A percentile compares a stretch with the other conserved stretches of the same genome.
phyloP scores from a whole-genome alignment of 2,329 filamentous ascomycete genomes.

The Diaporthe longicolla region DNA sequence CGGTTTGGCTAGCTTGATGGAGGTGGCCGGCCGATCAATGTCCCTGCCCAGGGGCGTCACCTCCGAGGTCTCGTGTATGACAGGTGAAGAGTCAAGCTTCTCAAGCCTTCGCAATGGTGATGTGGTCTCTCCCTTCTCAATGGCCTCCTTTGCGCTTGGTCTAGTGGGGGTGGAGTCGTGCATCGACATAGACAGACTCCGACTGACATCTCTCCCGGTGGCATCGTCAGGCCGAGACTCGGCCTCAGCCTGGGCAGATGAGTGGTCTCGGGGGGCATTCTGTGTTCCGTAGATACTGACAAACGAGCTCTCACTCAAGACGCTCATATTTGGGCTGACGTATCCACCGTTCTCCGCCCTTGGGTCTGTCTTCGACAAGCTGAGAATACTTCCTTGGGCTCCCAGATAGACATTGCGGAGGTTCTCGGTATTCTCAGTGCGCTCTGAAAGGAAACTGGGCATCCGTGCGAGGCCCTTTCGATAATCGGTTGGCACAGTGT shows the following conservation, averaged over 20 bases:
- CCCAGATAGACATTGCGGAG: constrained; percentile 72
- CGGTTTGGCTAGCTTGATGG: constrained; percentile 24
- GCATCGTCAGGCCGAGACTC: constrained; percentile 61
- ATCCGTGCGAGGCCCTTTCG: constrained; percentile 63
- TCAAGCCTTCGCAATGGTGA: constrained; percentile 68
- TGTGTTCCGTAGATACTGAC: constrained; percentile 73
- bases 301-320: constrained; percentile 78
- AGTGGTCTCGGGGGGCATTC: constrained; percentile 46
- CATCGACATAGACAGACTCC: constrained; percentile 47
- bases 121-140: constrained; percentile 43
- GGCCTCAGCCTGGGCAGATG: constrained; percentile 48
- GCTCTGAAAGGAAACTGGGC: constrained; percentile 76
- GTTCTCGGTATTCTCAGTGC: constrained; percentile 71
- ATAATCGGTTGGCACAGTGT: constrained; percentile 46
- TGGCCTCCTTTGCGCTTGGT: constrained; percentile 34
- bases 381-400: constrained; percentile 63
- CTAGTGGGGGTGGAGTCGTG: constrained; percentile 46
- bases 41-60: not conserved
- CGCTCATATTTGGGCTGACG: constrained; percentile 72
- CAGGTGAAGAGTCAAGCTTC: constrained; percentile 52
- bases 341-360: constrained; percentile 58
- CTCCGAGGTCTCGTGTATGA: constrained; percentile 47
- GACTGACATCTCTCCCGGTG: constrained; percentile 60
- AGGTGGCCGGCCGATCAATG: constrained; percentile 13
- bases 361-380: constrained; percentile 62